Base-by-base conservation (phyloP, 2,329 filamentous ascomycete species). In the Didymella pomorum region DNA sequence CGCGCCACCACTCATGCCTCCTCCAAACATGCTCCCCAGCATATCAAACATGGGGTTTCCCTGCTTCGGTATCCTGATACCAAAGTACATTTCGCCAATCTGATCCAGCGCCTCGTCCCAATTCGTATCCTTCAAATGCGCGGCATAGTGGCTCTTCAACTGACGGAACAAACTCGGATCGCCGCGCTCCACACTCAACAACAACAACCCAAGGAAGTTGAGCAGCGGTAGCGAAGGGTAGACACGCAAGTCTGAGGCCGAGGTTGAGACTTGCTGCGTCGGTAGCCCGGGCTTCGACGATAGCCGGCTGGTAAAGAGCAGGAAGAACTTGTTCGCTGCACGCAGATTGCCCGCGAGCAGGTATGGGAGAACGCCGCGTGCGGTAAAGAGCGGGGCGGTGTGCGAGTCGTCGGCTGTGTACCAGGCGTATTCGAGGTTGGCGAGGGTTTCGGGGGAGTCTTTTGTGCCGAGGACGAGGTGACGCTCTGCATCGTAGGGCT, bases 41-140 rank as follows among this genome's bases (percentile, higher is more conserved):
- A 99, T 98, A 75, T 99, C 95, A 79, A 98, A 87, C 77, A 99
- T 82, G 3, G 93, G 93, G 77, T 98, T 98, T 64, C 89, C 90
- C 81, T 97, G 92, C 71, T 90, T 86, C 45, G 93, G 94, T 73
- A 93, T 89, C 80, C 88, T 86, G 75, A 99, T 96, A 33, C 88
- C 88, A 79, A 99, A 99, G 82, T 98, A 99, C 87, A 97, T 93
- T 81, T 99, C 94, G 47, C 90, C 94, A 69, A 99, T 89, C 76
- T 92, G 88, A 68, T 93, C 89, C 60, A 99, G 80, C 23, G 92
- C 85, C 60, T 83, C 93, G 31, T 88, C 86, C 94, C 94, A 98
- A 12, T 84, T 83, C 1, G 87, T 82, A 68, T 98, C 94, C 69
- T 88, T 88, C 58, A 98, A 84, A 71, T 96, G 87, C 6, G 82